Conservation (phyloP, 805 yeast species). For the Ogataea wickerhamii region DNA sequence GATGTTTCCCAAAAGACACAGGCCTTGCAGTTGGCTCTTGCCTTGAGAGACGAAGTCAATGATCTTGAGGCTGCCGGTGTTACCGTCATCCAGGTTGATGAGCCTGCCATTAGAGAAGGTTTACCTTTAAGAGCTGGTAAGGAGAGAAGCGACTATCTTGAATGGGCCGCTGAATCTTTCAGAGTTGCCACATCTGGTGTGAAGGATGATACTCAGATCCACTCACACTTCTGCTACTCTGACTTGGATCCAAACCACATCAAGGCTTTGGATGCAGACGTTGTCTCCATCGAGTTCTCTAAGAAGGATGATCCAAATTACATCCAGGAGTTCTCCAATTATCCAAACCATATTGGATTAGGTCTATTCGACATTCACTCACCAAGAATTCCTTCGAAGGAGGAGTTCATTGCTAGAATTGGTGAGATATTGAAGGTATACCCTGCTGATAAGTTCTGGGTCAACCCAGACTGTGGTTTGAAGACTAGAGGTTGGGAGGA, state of each 20-base stretch:
- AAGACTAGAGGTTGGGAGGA: constrained; percentile 99
- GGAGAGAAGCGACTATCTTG: constrained; percentile 93
- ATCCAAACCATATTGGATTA: constrained; percentile 99
- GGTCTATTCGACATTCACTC: constrained; percentile 99
- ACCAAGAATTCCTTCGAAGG: constrained; percentile 98
- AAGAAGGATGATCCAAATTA: constrained; percentile 99
- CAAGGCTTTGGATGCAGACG: constrained; percentile 99
- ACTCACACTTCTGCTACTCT: constrained; percentile 99
- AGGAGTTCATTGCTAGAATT: constrained; percentile 92
- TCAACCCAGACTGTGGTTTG: constrained; percentile 99
- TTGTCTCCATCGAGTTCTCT: constrained; percentile 98
- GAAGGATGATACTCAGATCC: constrained; percentile 91
- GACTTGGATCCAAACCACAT: constrained; percentile 99
- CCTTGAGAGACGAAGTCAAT: constrained; percentile 96
- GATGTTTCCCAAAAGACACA: constrained; percentile 91
- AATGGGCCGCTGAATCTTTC: constrained; percentile 99
- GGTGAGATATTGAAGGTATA: constrained; percentile 92
- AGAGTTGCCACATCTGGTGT: constrained; percentile 99
- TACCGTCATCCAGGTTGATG: constrained; percentile 97
- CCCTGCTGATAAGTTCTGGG: constrained; percentile 99
- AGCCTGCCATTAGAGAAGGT: constrained; percentile 99
- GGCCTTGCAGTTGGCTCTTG: constrained; percentile 95
- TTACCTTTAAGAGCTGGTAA: constrained; percentile 97
- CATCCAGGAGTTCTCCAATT: constrained; percentile 95
- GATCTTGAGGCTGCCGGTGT: constrained; percentile 99